Evolutionary conservation across 345 rosid species (phyloP).

Genomic region (Eucalyptus marginata): DNA sequence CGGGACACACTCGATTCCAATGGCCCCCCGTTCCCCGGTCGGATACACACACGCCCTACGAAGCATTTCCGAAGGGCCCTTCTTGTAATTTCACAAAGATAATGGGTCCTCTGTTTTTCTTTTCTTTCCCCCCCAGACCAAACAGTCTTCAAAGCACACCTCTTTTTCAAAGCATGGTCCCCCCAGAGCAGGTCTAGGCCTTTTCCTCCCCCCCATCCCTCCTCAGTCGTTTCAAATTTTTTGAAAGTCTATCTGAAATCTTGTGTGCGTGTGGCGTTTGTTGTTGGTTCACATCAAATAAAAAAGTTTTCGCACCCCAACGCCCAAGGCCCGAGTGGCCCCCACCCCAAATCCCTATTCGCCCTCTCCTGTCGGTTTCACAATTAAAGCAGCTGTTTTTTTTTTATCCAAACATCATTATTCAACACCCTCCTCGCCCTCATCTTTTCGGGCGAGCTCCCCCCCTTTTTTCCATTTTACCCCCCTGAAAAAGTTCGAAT

Average conservation of each 20-base stretch:
- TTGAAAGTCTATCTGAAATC: not conserved
- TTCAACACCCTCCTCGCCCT: not conserved
- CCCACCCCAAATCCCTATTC: not conserved
- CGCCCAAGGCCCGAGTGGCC: not conserved
- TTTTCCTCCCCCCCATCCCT: not conserved
- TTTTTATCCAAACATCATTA: not conserved
- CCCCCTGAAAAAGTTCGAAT: not conserved
- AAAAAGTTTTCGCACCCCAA: not conserved
- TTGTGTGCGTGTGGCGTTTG: not conserved
- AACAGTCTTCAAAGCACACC: not conserved
- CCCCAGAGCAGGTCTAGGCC: not conserved
- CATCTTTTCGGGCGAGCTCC: not conserved
- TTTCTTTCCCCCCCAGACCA: not conserved
- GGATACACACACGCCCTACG: not conserved
- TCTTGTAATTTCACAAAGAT: not conserved
- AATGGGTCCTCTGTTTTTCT: not conserved
- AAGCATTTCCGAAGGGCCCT: not conserved
- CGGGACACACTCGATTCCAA: not conserved
- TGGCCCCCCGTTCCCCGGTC: not conserved
- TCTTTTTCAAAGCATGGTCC: not conserved
- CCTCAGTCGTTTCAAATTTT: not conserved
- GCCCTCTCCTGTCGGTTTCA: not conserved
- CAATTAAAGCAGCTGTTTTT: not conserved
- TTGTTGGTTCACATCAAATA: not conserved
- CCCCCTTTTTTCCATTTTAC: not conserved